Percentiles rank a stretch among this genome's conserved stretches.
Conservation (phyloP, 2,329 filamentous ascomycete genomes). For the Neocatenulostroma microsporum region DNA sequence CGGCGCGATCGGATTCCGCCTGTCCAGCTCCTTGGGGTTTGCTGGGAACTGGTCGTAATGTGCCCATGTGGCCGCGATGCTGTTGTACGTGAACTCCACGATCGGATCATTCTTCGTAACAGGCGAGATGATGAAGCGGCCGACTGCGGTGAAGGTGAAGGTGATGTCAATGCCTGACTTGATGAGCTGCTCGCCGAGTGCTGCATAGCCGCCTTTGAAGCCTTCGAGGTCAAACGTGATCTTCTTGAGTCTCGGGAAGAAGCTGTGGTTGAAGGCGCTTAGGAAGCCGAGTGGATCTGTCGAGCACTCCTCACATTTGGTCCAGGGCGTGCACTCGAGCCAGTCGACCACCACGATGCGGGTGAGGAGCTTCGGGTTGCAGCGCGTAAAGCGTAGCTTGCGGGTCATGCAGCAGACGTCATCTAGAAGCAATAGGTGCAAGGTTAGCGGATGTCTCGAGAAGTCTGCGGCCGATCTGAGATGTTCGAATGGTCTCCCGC, state of each 20-base stretch:
- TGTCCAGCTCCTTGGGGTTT: background rate
- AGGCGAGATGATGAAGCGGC: conserved; percentile 6
- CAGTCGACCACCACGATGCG: conserved; percentile 2
- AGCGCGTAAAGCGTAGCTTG: conserved; percentile 1
- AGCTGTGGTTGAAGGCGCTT: background rate
- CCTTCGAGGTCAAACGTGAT: conserved; percentile 3
- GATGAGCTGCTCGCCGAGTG: conserved; percentile 2
- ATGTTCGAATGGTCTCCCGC: too few relatives aligned
- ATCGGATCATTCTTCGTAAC: background rate
- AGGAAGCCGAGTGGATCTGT: background rate
- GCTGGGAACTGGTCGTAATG: background rate
- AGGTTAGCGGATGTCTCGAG: too few relatives aligned
- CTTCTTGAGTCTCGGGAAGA: conserved; percentile 3
- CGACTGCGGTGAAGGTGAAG: conserved; percentile 1
- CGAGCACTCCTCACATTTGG: conserved; percentile 1
- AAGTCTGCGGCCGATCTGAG: too few relatives aligned
- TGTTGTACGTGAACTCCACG: background rate
- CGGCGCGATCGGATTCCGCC: background rate
- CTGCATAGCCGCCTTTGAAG: conserved; percentile 5
- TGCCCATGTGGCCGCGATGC: background rate
- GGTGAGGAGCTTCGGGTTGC: background rate
- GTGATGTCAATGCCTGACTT: background rate
- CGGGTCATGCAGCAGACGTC: conserved; percentile 1
- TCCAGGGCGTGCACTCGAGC: conserved; percentile 5
- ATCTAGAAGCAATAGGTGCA: too few relatives aligned